phyloP scores from a whole-genome alignment of 1,284 basidiomycete genomes.

The Thecaphora frezii region DNA sequence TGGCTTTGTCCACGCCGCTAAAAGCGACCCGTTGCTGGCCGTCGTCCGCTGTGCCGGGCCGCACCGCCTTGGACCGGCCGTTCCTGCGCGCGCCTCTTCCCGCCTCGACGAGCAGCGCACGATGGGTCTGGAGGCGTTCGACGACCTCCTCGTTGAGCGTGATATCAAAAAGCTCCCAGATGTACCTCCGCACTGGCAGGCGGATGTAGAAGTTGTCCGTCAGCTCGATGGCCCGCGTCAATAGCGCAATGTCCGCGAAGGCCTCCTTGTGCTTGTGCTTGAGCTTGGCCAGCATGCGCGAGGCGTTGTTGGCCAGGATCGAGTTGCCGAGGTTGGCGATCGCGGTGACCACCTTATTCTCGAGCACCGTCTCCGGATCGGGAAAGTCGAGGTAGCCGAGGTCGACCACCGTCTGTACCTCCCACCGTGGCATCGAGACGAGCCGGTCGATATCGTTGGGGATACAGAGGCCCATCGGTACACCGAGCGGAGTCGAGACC shows the following conservation, averaged over 20 bases:
- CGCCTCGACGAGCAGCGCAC: neutral
- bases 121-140: neutral
- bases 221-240: slow-evolving; percentile 44
- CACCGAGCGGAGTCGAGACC: slow-evolving; percentile 80
- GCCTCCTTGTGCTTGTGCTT: slow-evolving; percentile 63
- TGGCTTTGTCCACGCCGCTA: too few relatives aligned
- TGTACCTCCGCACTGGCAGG: slow-evolving; percentile 80
- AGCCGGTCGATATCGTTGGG: slow-evolving; percentile 81
- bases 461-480: slow-evolving; percentile 85
- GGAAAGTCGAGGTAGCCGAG: slow-evolving; percentile 28
- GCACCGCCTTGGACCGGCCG: too few relatives aligned
- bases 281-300: slow-evolving; percentile 40
- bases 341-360: slow-evolving; percentile 82
- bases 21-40: too few relatives aligned
- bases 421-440: slow-evolving; percentile 80
- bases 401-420: slow-evolving; percentile 32
- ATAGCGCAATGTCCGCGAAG: slow-evolving; percentile 39
- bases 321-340: slow-evolving; percentile 94
- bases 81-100: neutral
- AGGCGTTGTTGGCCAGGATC: slow-evolving; percentile 71
- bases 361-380: slow-evolving; percentile 66
- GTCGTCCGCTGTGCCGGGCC: too few relatives aligned
- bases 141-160: slow-evolving; percentile 34
- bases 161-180: slow-evolving; percentile 84
- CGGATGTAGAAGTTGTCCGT: slow-evolving; percentile 68